These are phyloP conservation scores for Candolleomyces eurysporus DNA, from an alignment of 768 basidiomycete species.

Conservation along the genomic window DNA sequence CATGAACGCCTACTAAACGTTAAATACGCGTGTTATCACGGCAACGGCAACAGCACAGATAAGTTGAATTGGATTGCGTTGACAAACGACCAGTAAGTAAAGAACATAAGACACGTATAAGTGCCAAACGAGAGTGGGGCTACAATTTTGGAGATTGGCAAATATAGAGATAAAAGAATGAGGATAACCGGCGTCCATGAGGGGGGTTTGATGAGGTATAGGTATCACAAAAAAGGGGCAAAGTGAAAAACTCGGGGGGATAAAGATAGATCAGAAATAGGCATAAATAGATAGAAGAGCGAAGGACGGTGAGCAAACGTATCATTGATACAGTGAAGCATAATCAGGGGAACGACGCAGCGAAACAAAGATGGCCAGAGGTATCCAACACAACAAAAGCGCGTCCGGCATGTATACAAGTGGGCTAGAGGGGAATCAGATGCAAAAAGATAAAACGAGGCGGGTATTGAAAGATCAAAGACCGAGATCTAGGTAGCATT, in stretches of 20 bases:
- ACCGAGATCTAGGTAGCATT: constrained; percentile 21
- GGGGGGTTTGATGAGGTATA: background rate
- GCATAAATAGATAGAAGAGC: background rate
- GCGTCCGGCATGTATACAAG: too few species aligned
- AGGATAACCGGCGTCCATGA: background rate
- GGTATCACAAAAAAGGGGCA: background rate
- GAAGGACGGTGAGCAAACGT: background rate
- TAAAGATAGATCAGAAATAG: too few species aligned
- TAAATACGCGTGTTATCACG: background rate
- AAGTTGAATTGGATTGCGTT: background rate
- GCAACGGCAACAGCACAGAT: constrained; percentile 1
- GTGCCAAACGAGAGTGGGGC: constrained; percentile 5
- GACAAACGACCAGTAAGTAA: background rate
- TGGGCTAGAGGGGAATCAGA: background rate
- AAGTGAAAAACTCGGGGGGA: background rate
- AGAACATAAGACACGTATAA: too few species aligned
- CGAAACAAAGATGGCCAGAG: too few species aligned
- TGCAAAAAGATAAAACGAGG: constrained; percentile 12
- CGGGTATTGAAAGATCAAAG: constrained; percentile 13
- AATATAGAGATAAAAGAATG: background rate
- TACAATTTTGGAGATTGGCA: background rate
- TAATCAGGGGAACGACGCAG: too few species aligned
- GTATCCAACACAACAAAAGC: too few species aligned
- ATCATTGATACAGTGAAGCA: too few species aligned
- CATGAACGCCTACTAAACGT: too few species aligned